A percentile compares a stretch with the other conserved stretches of the same genome.
Evolutionary conservation across 2,329 filamentous ascomycete genomes (phyloP).

Genomic region (Fusarium sp.): DNA sequence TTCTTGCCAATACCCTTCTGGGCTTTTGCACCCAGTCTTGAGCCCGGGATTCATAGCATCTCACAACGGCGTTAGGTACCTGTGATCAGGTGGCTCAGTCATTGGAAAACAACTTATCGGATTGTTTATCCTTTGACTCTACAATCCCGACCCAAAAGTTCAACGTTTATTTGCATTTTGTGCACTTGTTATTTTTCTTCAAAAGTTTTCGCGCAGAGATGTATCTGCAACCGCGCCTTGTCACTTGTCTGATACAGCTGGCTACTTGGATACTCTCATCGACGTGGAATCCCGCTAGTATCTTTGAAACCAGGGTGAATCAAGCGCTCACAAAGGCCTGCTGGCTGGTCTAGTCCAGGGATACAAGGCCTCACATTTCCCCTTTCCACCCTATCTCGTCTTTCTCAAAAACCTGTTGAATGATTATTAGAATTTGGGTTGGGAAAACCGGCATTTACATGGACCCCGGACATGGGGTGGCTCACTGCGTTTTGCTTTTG

Average conservation of each 20-base stretch:
- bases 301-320: background rate
- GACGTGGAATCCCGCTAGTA: slow-evolving; percentile 5
- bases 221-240: too few species aligned
- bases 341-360: slow-evolving; percentile 18
- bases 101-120: slow-evolving; percentile 28
- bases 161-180: slow-evolving; percentile 5
- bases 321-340: slow-evolving; percentile 4
- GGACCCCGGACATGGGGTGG: slow-evolving; percentile 28
- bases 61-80: slow-evolving; percentile 39
- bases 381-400: slow-evolving; percentile 2
- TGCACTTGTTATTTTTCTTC: background rate
- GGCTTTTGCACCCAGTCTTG: slow-evolving; percentile 12
- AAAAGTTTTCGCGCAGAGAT: too few species aligned
- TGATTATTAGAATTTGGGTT: slow-evolving; percentile 22
- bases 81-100: slow-evolving; percentile 19
- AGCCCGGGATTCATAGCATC: slow-evolving; percentile 36
- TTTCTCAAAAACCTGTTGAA: slow-evolving; percentile 25
- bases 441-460: slow-evolving; percentile 44
- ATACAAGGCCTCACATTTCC: background rate
- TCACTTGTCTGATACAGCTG: slow-evolving; percentile 5
- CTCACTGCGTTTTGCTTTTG: slow-evolving; percentile 8
- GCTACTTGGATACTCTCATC: slow-evolving; percentile 9
- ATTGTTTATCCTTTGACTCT: slow-evolving; percentile 21
- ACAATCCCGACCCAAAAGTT: slow-evolving; percentile 26
- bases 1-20: slow-evolving; percentile 40